A percentile compares a stretch with the other conserved stretches of the same genome.
Conservation (phyloP, 2,329 filamentous ascomycete genomes). For the Curvularia verruculosa region DNA sequence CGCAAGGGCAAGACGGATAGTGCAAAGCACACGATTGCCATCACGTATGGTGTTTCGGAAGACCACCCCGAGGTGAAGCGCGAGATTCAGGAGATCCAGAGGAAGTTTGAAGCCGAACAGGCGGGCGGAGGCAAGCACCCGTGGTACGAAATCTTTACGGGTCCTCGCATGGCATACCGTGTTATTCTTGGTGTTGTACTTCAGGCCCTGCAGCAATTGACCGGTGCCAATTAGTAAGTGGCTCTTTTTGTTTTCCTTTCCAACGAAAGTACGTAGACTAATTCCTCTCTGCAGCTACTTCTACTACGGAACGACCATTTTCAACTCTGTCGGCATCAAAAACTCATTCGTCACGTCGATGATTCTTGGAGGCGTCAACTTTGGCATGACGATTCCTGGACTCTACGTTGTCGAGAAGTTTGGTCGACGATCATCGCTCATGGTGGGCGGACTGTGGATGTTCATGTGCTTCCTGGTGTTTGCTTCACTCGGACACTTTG, state of each 20-base stretch:
- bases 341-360: constrained; percentile 56
- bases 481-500: constrained; percentile 55
- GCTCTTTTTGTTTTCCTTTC: neutral
- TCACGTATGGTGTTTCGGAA: constrained; percentile 61
- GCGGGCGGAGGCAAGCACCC: constrained; percentile 44
- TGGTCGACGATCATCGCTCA: constrained; percentile 54
- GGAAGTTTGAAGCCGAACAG: constrained; percentile 61
- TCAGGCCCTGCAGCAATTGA: constrained; percentile 71
- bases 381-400: constrained; percentile 55
- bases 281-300: constrained; percentile 56
- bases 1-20: constrained; percentile 60
- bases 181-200: constrained; percentile 67
- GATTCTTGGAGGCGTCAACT: constrained; percentile 57
- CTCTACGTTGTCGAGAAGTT: constrained; percentile 56
- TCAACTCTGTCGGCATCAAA: constrained; percentile 48
- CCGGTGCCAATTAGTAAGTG: constrained; percentile 71
- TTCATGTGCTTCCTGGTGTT: constrained; percentile 65
- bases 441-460: constrained; percentile 56
- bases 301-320: constrained; percentile 58
- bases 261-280: neutral
- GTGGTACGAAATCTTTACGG: constrained; percentile 66
- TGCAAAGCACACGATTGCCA: constrained; percentile 59
- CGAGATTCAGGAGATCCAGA: constrained; percentile 62
- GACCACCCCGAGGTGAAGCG: constrained; percentile 61
- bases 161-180: constrained; percentile 70